Evolutionary conservation across 83 land plant genomes (phyloP).

Genomic region (Picea engelmannii): DNA sequence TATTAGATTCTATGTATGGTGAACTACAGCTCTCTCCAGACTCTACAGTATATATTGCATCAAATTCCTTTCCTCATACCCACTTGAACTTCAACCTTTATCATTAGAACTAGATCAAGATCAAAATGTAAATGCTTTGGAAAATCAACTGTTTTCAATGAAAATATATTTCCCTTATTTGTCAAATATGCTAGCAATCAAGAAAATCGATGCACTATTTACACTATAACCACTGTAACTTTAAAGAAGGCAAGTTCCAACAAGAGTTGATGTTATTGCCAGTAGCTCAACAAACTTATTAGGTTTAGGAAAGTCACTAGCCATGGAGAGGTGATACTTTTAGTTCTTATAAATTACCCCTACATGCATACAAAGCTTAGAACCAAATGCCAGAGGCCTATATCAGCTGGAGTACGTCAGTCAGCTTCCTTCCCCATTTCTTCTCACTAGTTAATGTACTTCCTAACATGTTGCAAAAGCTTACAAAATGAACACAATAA

Average conservation of each 20-base stretch:
- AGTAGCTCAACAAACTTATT: background rate
- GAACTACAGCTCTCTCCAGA: background rate
- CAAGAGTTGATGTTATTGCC: background rate
- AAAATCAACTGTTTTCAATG: background rate
- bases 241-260: background rate
- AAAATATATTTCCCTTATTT: background rate
- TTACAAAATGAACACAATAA: background rate
- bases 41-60: background rate
- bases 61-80: background rate
- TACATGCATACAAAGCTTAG: background rate
- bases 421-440: background rate
- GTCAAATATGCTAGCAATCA: no score
- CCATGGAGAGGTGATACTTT: background rate
- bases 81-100: background rate
- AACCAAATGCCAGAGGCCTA: background rate
- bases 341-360: background rate
- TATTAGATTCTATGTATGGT: background rate
- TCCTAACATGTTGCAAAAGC: background rate
- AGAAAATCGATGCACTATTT: no score
- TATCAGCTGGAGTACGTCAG: background rate
- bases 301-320: background rate
- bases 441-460: background rate
- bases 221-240: background rate
- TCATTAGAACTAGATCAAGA: background rate
- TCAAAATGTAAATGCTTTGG: background rate